These are phyloP conservation scores for Apium graveolens DNA, from an alignment of 129 eudicot genomes.

Conservation along the genomic window DNA sequence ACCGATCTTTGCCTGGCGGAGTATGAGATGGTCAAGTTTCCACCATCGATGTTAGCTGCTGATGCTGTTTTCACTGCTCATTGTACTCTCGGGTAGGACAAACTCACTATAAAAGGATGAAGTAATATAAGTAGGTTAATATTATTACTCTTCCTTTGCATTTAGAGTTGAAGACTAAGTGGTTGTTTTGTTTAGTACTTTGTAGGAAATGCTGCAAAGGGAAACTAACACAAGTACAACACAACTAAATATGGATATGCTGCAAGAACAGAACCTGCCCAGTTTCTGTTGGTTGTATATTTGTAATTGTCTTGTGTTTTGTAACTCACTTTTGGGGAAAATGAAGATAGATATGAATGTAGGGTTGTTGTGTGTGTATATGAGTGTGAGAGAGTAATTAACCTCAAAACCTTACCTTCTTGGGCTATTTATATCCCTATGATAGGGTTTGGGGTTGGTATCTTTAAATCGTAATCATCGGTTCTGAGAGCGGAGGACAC, in stretches of 20 bases:
- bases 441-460: no score
- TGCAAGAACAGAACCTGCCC: slow-evolving; percentile 38
- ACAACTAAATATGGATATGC: slow-evolving; percentile 35
- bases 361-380: no score
- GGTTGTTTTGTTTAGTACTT: background rate
- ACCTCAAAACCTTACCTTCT: no score
- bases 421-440: no score
- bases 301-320: slow-evolving; percentile 25
- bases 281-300: slow-evolving; percentile 49
- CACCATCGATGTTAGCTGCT: slow-evolving; percentile 78
- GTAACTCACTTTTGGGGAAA: no score
- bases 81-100: slow-evolving; percentile 49
- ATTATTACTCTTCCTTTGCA: background rate
- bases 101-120: slow-evolving; percentile 57
- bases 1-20: slow-evolving; percentile 80
- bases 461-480: no score
- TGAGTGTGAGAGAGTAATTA: no score
- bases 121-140: slow-evolving; percentile 38
- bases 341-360: no score
- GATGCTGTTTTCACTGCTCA: slow-evolving; percentile 87
- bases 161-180: background rate
- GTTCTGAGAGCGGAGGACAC: no score
- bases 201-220: slow-evolving; percentile 66
- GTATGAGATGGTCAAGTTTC: slow-evolving; percentile 70
- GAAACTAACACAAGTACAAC: slow-evolving; percentile 33